A percentile compares a stretch with the other conserved stretches of the same genome.
phyloP scores from a whole-genome alignment of 2,329 filamentous ascomycete genomes.

The Ophiostoma montium region DNA sequence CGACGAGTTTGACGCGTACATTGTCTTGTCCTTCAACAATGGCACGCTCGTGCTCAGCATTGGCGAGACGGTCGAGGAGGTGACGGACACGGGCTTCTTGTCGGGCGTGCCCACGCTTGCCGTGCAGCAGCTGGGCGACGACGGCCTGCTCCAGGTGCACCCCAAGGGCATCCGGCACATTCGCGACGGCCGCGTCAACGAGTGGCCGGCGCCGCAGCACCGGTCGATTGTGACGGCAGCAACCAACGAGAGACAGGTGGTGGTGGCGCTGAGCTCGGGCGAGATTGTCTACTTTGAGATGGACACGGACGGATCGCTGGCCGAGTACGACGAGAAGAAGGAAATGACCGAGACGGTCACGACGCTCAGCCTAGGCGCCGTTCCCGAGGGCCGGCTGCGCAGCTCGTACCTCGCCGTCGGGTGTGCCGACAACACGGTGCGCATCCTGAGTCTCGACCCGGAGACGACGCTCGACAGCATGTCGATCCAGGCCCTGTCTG shows the following conservation, averaged over 20 bases:
- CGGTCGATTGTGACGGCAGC: constrained; percentile 89
- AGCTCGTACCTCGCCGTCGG: constrained; percentile 93
- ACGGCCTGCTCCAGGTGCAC: constrained; percentile 86
- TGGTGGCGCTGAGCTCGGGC: constrained; percentile 83
- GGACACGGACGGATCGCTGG: constrained; percentile 78
- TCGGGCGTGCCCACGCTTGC: constrained; percentile 79
- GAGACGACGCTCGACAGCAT: constrained; percentile 86
- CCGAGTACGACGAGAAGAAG: constrained; percentile 89
- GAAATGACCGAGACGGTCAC: constrained; percentile 94
- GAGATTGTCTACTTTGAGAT: constrained; percentile 98
- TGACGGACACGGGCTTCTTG: constrained; percentile 84
- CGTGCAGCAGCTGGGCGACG: constrained; percentile 86
- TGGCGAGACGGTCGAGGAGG: constrained; percentile 91
- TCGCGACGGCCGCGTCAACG: constrained; percentile 62
- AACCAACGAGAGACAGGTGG: constrained; percentile 86
- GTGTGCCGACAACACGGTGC: constrained; percentile 91
- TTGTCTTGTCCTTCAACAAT: constrained; percentile 85
- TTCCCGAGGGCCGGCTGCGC: constrained; percentile 76
- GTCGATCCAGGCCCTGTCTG: constrained; percentile 85
- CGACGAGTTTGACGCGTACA: constrained; percentile 85
- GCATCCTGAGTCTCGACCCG: constrained; percentile 78
- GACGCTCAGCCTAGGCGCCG: constrained; percentile 81
- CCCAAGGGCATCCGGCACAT: constrained; percentile 94
- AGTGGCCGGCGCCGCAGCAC: constrained; percentile 89
- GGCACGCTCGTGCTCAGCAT: constrained; percentile 87